These are phyloP conservation scores for Didymella pomorum DNA, from an alignment of 2,329 filamentous ascomycete species.

Conservation along the genomic window DNA sequence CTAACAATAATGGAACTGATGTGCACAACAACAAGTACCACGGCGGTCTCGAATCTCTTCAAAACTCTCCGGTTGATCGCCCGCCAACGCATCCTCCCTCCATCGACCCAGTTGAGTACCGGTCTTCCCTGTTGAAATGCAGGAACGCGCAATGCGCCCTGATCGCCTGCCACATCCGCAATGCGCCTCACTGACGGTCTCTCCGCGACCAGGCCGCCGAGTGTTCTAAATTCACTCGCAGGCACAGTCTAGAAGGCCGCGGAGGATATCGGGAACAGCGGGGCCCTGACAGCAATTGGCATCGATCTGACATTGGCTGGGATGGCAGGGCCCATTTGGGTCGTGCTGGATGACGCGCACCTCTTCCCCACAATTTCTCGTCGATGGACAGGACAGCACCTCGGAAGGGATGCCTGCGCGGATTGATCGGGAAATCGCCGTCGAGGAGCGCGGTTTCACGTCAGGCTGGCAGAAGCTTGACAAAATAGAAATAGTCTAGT, in stretches of 20 bases:
- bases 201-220: constrained; percentile 8
- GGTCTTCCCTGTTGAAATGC: constrained; percentile 11
- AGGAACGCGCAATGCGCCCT: constrained; percentile 22
- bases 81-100: constrained; percentile 14
- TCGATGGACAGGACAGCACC: constrained; percentile 7
- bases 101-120: neutral
- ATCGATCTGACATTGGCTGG: constrained; percentile 16
- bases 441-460: constrained; percentile 13
- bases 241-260: constrained; percentile 20
- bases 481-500: constrained; percentile 8
- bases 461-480: constrained; percentile 2
- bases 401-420: constrained; percentile 17
- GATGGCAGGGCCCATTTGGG: constrained; percentile 1
- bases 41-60: constrained; percentile 12
- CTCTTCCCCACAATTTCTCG: constrained; percentile 21
- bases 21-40: neutral
- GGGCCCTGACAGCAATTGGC: constrained; percentile 11
- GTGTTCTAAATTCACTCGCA: constrained; percentile 14
- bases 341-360: constrained; percentile 20
- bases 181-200: constrained; percentile 12
- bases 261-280: constrained; percentile 12
- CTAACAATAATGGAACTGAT: constrained; percentile 9
- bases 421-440: constrained; percentile 8
- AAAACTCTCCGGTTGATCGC: constrained; percentile 6
- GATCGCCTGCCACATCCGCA: constrained; percentile 3